These are phyloP conservation scores for Phytophthora pluvialis DNA, from an alignment of 352 stramenopile species.

Conservation along the genomic window DNA sequence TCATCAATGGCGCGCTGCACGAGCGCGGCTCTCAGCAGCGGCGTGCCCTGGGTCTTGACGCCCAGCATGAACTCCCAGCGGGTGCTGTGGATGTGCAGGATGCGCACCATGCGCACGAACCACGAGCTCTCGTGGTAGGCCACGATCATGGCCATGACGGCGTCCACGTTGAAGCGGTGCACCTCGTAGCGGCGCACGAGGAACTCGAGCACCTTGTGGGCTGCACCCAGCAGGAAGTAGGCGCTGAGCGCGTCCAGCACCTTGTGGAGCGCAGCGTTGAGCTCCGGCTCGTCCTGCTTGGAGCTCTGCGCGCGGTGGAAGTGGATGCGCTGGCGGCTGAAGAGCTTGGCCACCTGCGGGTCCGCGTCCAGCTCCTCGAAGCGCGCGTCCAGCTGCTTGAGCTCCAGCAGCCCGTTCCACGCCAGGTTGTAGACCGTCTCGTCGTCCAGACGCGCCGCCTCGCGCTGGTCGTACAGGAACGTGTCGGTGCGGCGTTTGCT, in stretches of 20 bases:
- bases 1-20: constrained; percentile 81
- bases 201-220: constrained; percentile 91
- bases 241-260: constrained; percentile 85
- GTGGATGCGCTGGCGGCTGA: constrained; percentile 75
- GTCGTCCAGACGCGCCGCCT: constrained; percentile 82
- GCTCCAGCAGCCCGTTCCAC: constrained; percentile 81
- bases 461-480: constrained; percentile 87
- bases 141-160: constrained; percentile 81
- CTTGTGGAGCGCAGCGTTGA: constrained; percentile 68
- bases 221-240: constrained; percentile 79
- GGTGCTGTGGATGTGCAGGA: constrained; percentile 81
- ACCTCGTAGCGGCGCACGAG: constrained; percentile 90
- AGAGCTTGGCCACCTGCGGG: constrained; percentile 60
- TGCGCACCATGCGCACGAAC: constrained; percentile 86
- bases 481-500: constrained; percentile 85
- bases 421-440: constrained; percentile 88
- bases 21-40: constrained; percentile 69
- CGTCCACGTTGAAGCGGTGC: constrained; percentile 88
- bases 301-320: constrained; percentile 79
- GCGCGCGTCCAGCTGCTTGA: constrained; percentile 76
- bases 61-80: constrained; percentile 85
- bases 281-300: constrained; percentile 64
- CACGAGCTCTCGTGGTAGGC: constrained; percentile 88
- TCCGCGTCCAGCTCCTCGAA: constrained; percentile 75
- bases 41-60: constrained; percentile 74